Evolutionary conservation across 805 yeast genomes (phyloP).

Genomic region (Lipomyces kockii): DNA sequence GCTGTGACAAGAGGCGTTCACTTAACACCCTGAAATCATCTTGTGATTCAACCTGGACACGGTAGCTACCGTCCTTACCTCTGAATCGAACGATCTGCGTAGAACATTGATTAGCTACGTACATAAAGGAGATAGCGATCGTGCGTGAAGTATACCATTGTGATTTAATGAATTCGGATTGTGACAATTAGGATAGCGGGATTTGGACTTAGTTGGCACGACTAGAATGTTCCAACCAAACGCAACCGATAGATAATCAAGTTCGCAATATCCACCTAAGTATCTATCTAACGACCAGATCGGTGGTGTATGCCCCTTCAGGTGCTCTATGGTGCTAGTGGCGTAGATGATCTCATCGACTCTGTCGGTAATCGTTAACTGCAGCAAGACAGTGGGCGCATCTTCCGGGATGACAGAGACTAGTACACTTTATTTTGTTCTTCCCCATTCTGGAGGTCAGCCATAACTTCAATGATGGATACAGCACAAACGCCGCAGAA

Average conservation of each 20-base stretch:
- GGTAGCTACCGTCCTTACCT: conserved; percentile 79
- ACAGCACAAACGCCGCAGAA: background rate
- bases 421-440: conserved; percentile 8
- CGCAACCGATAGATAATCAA: background rate
- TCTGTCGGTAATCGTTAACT: too few relatives aligned
- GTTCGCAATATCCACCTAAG: background rate
- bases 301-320: background rate
- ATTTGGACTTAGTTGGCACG: background rate
- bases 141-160: background rate
- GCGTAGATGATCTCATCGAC: background rate
- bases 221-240: background rate
- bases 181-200: background rate
- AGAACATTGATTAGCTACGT: background rate
- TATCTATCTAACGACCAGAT: background rate
- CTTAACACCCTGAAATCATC: conserved; percentile 54
- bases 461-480: background rate
- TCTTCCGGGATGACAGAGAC: too few relatives aligned
- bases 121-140: background rate
- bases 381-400: too few relatives aligned
- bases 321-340: background rate
- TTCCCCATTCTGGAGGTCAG: conserved; percentile 7
- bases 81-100: conserved; percentile 76
- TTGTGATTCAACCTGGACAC: conserved; percentile 58
- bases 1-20: conserved; percentile 44
- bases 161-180: background rate